Conservation (phyloP, 202 grass and related monocot species). For the Brachypodium distachyon region DNA sequence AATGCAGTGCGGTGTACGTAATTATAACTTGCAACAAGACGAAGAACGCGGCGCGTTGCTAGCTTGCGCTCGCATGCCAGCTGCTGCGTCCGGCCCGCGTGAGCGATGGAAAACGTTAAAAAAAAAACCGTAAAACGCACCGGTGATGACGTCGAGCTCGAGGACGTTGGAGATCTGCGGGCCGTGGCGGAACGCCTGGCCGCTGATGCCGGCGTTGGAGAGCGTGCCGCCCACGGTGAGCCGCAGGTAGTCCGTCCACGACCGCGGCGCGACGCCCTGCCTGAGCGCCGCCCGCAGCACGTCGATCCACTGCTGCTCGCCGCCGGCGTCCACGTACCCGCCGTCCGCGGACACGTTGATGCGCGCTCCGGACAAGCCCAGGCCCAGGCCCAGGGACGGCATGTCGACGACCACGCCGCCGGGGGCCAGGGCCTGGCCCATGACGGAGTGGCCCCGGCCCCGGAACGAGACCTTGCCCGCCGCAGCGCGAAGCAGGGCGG, state of each 20-base stretch:
- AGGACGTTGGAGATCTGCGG: slow-evolving; percentile 60
- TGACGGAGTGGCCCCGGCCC: slow-evolving; percentile 53
- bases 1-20: slow-evolving; percentile 16
- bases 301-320: slow-evolving; percentile 63
- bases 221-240: slow-evolving; percentile 70
- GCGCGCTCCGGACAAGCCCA: background rate
- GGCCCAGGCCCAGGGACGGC: slow-evolving; percentile 8
- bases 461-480: slow-evolving; percentile 40
- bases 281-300: slow-evolving; percentile 39
- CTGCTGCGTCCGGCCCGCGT: too few species aligned
- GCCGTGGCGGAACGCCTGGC: slow-evolving; percentile 42
- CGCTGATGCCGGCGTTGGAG: slow-evolving; percentile 63
- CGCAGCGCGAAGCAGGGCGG: slow-evolving; percentile 24
- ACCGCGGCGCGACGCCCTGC: slow-evolving; percentile 44
- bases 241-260: slow-evolving; percentile 55
- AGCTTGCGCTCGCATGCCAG: too few species aligned
- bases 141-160: slow-evolving; percentile 78
- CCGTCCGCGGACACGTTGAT: slow-evolving; percentile 47
- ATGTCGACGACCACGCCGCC: slow-evolving; percentile 57
- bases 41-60: too few species aligned
- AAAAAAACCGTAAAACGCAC: too few species aligned
- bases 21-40: too few species aligned
- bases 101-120: too few species aligned
- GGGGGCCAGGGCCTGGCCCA: slow-evolving; percentile 42
- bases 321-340: slow-evolving; percentile 61